These are phyloP conservation scores for Plasmodium inui DNA, from an alignment of 169 alveolate genomes.

Conservation along the genomic window DNA sequence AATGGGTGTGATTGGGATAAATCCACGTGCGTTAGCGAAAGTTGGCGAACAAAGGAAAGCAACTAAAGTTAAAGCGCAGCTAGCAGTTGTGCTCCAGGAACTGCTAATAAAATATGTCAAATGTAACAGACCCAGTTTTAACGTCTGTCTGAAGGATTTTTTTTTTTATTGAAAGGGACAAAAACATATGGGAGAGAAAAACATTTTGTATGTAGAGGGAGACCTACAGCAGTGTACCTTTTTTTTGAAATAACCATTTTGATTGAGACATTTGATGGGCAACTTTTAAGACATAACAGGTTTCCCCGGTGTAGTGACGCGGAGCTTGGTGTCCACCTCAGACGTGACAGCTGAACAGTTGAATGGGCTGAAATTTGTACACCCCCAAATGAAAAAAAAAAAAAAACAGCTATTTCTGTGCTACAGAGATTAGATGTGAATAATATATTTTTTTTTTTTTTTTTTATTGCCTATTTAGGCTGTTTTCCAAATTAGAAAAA, in stretches of 20 bases:
- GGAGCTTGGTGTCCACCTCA: not conserved
- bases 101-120: not conserved
- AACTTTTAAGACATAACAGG: not conserved
- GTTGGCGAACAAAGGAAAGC: not conserved
- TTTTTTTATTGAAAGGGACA: not conserved
- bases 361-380: not conserved
- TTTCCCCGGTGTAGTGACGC: not conserved
- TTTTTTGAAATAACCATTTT: not conserved
- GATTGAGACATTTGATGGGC: not conserved
- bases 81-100: not conserved
- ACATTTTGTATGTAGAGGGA: not conserved
- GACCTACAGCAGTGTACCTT: not conserved
- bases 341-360: not conserved
- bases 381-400: not conserved
- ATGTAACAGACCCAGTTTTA: not conserved
- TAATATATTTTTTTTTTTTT: not conserved
- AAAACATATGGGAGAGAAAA: not conserved
- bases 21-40: not conserved
- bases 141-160: not conserved
- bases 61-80: not conserved
- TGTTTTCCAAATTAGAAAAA: not conserved
- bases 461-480: not conserved
- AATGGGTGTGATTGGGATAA: not conserved
- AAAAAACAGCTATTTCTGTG: slow-evolving; percentile 11
- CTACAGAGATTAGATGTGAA: not conserved